Base-by-base conservation (phyloP, 2,329 filamentous ascomycete species). In the Acrocalymma vagum region DNA sequence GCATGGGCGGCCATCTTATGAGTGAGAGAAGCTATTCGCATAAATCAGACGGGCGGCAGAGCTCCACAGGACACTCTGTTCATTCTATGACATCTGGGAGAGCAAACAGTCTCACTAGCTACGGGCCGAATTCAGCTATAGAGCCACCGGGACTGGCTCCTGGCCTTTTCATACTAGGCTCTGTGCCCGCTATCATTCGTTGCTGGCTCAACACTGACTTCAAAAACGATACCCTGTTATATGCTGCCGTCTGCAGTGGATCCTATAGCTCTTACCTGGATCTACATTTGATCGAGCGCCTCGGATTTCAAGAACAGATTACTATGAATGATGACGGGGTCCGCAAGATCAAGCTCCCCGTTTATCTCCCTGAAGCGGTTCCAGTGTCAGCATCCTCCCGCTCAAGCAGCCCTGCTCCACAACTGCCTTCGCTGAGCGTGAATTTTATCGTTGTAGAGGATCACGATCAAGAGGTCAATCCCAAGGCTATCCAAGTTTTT, bases 191-290 rank as follows among this genome's bases (percentile, higher is more conserved):
- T 20, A 96, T 99, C 53, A 89, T 97, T 42, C 87, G 94, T 47
- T 99, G 94, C 74, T 97, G 94, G 92, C 78, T 97, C 56, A 93
- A 89, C 17, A 87, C 86, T 23, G 86, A 90, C 60, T 97, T 95
- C 72, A 93, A 91, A 10, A 93, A 96, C 64, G 86, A 88, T 52
- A 87, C 90, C 8, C 80, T 97, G 11, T 78, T 96, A 5, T 97
- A 97, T 65, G 94, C 92, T 23, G 92, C 91, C 22, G 79, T 97
- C 3, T 97, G 94, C 69, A 93, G 90, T 2, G 94, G 93, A 2
- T 95, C 94, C 5, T 91, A 92, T 67, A 86, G 84, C 56, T 97
- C 94, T 1, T 85, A 84, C n/a, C 74, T 99, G 29, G 87, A 94
- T 40, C 79, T 82, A 55, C 82, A 84, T 5, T 78, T 96, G 36